phyloP scores from a whole-genome alignment of 2,329 filamentous ascomycete genomes.

The Emergomyces orientalis region DNA sequence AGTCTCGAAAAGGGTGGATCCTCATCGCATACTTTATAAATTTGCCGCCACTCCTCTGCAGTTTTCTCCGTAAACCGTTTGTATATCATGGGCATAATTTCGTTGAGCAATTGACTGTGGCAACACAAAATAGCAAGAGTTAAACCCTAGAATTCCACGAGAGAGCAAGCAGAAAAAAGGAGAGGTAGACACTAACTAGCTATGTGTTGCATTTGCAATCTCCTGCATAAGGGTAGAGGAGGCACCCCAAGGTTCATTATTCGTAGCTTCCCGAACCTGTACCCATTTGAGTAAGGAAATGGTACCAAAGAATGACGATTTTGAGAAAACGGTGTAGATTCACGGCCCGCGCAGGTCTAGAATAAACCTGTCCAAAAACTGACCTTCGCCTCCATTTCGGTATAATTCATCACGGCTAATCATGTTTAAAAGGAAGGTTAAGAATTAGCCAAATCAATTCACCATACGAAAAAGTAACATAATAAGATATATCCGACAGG shows the following conservation, averaged over 20 bases:
- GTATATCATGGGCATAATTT: conserved; percentile 99
- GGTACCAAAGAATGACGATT: background rate
- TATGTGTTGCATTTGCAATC: conserved; percentile 95
- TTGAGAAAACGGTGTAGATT: background rate
- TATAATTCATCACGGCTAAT: conserved; percentile 93
- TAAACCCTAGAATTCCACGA: conserved; percentile 11
- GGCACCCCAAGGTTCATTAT: conserved; percentile 96
- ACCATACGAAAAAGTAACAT: background rate
- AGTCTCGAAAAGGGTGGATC: background rate
- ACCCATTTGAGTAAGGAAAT: conserved; percentile 18
- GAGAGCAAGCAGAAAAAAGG: conserved; percentile 3
- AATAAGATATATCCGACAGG: background rate
- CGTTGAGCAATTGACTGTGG: conserved; percentile 81
- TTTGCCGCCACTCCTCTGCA: conserved; percentile 97
- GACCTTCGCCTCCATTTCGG: conserved; percentile 74
- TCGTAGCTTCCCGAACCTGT: conserved; percentile 92
- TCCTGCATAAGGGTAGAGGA: conserved; percentile 86
- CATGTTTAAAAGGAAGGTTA: conserved; percentile 2
- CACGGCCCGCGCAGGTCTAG: conserved; percentile 8
- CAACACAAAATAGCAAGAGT: conserved; percentile 8
- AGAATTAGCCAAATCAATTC: conserved; percentile 8
- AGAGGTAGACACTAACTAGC: conserved; percentile 60
- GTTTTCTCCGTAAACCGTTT: conserved; percentile 97
- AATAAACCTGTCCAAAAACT: conserved; percentile 14
- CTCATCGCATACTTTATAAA: conserved; percentile 66